phyloP scores from a whole-genome alignment of 176 grass and related monocot species.

The Carex kokanica region DNA sequence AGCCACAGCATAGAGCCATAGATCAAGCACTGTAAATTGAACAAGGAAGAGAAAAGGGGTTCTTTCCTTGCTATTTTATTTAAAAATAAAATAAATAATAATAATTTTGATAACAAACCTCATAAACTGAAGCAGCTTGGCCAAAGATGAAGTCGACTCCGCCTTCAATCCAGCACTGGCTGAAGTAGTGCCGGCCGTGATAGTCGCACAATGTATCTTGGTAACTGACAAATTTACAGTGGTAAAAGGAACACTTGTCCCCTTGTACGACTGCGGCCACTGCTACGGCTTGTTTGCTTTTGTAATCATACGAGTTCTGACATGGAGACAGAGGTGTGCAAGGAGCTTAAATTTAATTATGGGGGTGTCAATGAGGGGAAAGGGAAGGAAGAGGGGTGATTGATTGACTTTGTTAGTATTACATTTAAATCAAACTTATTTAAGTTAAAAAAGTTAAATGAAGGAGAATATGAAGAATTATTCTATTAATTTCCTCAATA shows the following conservation, averaged over 20 bases:
- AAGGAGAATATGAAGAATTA: not conserved
- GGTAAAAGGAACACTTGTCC: conserved; percentile 27
- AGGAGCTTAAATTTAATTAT: not conserved
- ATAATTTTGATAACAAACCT: not conserved
- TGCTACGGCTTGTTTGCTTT: not conserved
- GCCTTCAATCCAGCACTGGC: conserved; percentile 30
- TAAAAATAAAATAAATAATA: no score
- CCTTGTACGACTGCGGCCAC: conserved; percentile 23
- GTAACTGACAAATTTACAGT: conserved; percentile 28
- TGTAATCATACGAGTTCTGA: conserved; percentile 28
- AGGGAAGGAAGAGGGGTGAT: not conserved
- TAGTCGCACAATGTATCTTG: conserved; percentile 34
- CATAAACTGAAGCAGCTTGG: conserved; percentile 29
- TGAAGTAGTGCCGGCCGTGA: conserved; percentile 30
- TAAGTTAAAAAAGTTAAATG: not conserved
- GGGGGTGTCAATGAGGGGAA: not conserved
- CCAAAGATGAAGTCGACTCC: conserved; percentile 36
- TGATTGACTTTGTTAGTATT: not conserved
- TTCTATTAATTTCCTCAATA: not conserved
- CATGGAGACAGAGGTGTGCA: not conserved
- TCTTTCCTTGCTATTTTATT: no score
- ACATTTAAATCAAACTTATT: not conserved
- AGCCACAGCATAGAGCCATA: not conserved
- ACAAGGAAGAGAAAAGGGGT: not conserved
- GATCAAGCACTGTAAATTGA: not conserved